These are phyloP conservation scores for Backusella morwellensis DNA, from an alignment of 192 early-diverging fungal species.

Conservation along the genomic window DNA sequence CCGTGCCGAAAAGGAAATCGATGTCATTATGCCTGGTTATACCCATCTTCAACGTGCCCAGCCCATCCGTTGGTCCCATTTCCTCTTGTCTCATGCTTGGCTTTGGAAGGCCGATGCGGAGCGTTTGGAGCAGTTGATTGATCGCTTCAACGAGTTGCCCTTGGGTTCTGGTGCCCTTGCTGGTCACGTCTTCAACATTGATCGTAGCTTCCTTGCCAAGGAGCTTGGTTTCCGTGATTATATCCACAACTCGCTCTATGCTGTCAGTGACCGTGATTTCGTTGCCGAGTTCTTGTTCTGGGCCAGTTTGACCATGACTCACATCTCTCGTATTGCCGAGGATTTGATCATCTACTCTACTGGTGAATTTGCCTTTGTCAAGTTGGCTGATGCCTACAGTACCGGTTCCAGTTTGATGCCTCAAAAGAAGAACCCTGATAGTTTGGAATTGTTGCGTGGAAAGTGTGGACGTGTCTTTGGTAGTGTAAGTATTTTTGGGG, in stretches of 20 bases:
- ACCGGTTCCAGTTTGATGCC: conserved; percentile 99
- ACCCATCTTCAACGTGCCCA: conserved; percentile 99
- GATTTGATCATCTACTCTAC: conserved; percentile 95
- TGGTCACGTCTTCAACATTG: conserved; percentile 95
- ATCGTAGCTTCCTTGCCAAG: conserved; percentile 84
- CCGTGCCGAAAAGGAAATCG: conserved; percentile 86
- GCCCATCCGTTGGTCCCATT: conserved; percentile 97
- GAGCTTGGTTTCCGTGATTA: conserved; percentile 86
- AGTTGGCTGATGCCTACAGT: conserved; percentile 95
- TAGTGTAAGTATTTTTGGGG: conserved; percentile 45
- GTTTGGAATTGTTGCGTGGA: conserved; percentile 91
- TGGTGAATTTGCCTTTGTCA: conserved; percentile 93
- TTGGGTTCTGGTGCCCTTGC: conserved; percentile 94
- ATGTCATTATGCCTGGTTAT: conserved; percentile 98
- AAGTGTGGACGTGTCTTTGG: conserved; percentile 98
- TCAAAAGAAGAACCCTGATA: conserved; percentile 99
- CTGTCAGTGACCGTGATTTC: conserved; percentile 95
- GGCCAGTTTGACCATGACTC: conserved; percentile 88
- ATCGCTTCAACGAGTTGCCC: conserved; percentile 82
- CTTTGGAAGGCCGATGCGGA: conserved; percentile 85
- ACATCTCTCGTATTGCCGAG: conserved; percentile 87
- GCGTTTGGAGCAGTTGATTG: conserved; percentile 77
- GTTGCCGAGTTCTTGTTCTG: conserved; percentile 97
- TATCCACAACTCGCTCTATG: conserved; percentile 89
- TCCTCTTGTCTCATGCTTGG: conserved; percentile 89